Base-by-base conservation (phyloP, 257 asterid genomes). In the Gentiana dahurica region DNA sequence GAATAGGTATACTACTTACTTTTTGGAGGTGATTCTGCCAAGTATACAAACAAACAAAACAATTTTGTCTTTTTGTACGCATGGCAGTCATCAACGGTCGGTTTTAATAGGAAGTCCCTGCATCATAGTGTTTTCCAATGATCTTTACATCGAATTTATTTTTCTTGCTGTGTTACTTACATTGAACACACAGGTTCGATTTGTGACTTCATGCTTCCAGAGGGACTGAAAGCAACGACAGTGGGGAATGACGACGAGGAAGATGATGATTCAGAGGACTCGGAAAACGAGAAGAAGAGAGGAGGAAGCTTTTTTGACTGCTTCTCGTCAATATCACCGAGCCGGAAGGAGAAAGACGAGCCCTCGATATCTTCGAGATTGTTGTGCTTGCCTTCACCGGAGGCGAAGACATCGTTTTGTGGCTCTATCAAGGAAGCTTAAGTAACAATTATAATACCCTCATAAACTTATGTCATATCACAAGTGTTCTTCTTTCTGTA, bases 141-240 rank as follows among this genome's bases (percentile, higher is more conserved):
- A 24, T 24, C 24, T 24, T 24, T 24, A 24, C 24, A 24, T 24
- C 24, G 24, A 24, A 24, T 24, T 24, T 24, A 24, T 24, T 24
- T 24, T 24, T 24, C 24, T 24, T 24, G 24, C 24, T 24, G 24
- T 24, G 24, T 24, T 24, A 24, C 24, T 24, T 24, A 24, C 24
- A 0, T 24, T 24, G 24, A 24, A 24, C 24, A 41, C 58, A 3
- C 50, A 89, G 97, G 95, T 46, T 86, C 93, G 4, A 59, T 70
- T 60, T 86, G 97, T 82, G 80, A 76, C 43, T 84, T 87, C 68
- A 70, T 89, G 58, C 81, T 84, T 36, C 97, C 94, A 5, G 84
- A 77, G 51, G 62, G 79, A 43, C 76, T 80, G 53, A 84, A 79
- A 75, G 68, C 76, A 35, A 72, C 72, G 12, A 53, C 65, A 0